Evolutionary conservation across 108 stramenopile genomes (phyloP).

Genomic region (Heterococcus sp.): DNA sequence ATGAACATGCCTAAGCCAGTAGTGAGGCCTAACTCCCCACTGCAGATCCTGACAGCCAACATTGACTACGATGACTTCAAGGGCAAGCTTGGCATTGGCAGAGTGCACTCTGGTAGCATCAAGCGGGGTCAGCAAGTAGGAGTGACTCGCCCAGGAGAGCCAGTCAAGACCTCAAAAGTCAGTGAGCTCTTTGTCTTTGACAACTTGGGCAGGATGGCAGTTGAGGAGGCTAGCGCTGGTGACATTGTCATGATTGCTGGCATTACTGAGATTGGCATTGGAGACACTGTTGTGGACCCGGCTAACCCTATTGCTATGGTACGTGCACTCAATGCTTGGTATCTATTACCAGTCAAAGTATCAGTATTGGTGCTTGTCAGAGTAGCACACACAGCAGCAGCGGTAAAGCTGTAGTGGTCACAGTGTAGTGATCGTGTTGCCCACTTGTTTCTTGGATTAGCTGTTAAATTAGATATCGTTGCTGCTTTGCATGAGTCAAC

Average conservation of each 20-base stretch:
- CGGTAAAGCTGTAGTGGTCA: neutral
- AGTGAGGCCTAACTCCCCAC: no score
- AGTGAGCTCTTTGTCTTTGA: constrained; percentile 88
- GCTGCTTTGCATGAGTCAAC: neutral
- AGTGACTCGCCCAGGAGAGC: constrained; percentile 62
- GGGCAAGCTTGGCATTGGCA: constrained; percentile 94
- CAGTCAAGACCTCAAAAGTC: constrained; percentile 13
- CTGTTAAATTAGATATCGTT: neutral
- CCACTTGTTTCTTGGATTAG: neutral
- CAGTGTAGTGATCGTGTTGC: neutral
- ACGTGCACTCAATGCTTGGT: neutral
- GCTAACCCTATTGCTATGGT: constrained; percentile 14
- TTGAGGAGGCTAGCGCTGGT: constrained; percentile 80
- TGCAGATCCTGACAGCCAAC: constrained; percentile 86
- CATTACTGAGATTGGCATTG: constrained; percentile 80
- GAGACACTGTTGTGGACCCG: constrained; percentile 84
- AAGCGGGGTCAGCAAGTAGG: constrained; percentile 58
- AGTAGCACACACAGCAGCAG: neutral
- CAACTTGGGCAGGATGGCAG: constrained; percentile 85
- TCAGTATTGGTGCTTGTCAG: constrained; percentile 79
- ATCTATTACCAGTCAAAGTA: constrained; percentile 67
- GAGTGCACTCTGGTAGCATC: constrained; percentile 79
- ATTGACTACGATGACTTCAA: constrained; percentile 96
- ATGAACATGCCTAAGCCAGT: no score
- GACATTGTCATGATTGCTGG: constrained; percentile 98